Evolutionary conservation across 2,329 filamentous ascomycete genomes (phyloP).

Genomic region (Cadophora sp.): DNA sequence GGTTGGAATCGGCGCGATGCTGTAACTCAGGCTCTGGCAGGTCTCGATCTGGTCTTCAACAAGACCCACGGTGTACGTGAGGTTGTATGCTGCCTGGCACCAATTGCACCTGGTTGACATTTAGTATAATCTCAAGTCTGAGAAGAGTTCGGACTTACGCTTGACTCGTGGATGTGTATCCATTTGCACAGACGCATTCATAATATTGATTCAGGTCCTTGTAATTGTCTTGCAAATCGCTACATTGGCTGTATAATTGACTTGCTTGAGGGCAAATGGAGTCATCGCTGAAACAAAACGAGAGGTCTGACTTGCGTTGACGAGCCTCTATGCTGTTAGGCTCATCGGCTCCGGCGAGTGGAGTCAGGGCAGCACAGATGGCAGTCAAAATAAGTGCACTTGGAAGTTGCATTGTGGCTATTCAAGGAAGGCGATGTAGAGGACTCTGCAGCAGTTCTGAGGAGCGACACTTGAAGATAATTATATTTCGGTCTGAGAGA

Average conservation of each 20-base stretch:
- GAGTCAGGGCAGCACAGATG: not conserved
- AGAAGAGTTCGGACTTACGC: slow-evolving; percentile 17
- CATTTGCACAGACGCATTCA: slow-evolving; percentile 29
- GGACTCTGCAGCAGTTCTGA: not conserved
- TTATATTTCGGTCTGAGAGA: not conserved
- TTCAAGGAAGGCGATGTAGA: not conserved
- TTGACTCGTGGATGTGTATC: slow-evolving; percentile 19
- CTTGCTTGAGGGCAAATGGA: slow-evolving; percentile 23
- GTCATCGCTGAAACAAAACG: slow-evolving; percentile 23
- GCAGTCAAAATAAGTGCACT: not conserved
- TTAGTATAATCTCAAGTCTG: not conserved
- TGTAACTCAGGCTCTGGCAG: slow-evolving; percentile 18
- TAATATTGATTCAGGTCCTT: slow-evolving; percentile 23
- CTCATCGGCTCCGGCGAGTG: not conserved
- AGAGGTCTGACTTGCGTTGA: not conserved
- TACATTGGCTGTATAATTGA: slow-evolving; percentile 19
- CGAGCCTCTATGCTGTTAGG: not conserved
- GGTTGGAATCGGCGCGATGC: slow-evolving; percentile 24
- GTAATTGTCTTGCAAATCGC: slow-evolving; percentile 15
- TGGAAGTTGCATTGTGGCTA: not conserved
- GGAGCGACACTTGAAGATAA: not conserved
- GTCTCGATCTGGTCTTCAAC: not conserved
- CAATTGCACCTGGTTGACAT: slow-evolving; percentile 21
- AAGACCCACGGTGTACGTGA: not conserved
- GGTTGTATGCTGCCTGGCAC: slow-evolving; percentile 25